Evolutionary conservation across 2,329 filamentous ascomycete genomes (phyloP).

Genomic region (Aspergillus ochraceoroseus): DNA sequence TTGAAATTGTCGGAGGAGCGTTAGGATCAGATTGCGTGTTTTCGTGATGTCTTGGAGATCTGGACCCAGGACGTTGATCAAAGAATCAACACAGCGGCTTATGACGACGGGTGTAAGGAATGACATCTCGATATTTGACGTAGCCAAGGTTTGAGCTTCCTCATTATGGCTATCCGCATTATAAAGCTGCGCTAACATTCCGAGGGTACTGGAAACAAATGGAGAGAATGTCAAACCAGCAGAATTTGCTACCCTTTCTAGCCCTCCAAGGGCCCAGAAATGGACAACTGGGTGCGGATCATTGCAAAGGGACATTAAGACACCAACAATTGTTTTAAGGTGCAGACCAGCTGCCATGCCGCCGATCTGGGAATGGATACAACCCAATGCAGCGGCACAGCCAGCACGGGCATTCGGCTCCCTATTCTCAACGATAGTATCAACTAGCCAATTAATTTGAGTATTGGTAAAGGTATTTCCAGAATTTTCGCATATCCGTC

Average conservation of each 20-base stretch:
- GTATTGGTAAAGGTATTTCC: slow-evolving; percentile 84
- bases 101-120: slow-evolving; percentile 77
- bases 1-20: slow-evolving; percentile 75
- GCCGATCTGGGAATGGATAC: slow-evolving; percentile 90
- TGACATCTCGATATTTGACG: slow-evolving; percentile 86
- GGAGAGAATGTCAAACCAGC: slow-evolving; percentile 87
- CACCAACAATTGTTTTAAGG: slow-evolving; percentile 93
- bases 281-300: slow-evolving; percentile 94
- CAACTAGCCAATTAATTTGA: slow-evolving; percentile 86
- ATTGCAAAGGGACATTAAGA: slow-evolving; percentile 94
- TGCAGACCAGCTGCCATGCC: slow-evolving; percentile 97
- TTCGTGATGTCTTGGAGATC: slow-evolving; percentile 91
- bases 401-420: slow-evolving; percentile 91
- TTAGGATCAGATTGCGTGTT: slow-evolving; percentile 86
- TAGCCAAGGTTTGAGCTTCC: slow-evolving; percentile 71
- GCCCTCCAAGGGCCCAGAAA: slow-evolving; percentile 88
- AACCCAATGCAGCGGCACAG: slow-evolving; percentile 87
- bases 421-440: slow-evolving; percentile 88
- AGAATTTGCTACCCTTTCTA: slow-evolving; percentile 82
- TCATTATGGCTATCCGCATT: slow-evolving; percentile 85
- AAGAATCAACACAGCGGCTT: slow-evolving; percentile 83
- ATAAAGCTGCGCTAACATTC: slow-evolving; percentile 91
- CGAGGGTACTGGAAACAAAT: slow-evolving; percentile 83
- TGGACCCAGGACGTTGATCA: slow-evolving; percentile 92
- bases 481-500: slow-evolving; percentile 75